Conservation (phyloP, 495 filamentous ascomycete species). For the Aspergillus egyptiacus region DNA sequence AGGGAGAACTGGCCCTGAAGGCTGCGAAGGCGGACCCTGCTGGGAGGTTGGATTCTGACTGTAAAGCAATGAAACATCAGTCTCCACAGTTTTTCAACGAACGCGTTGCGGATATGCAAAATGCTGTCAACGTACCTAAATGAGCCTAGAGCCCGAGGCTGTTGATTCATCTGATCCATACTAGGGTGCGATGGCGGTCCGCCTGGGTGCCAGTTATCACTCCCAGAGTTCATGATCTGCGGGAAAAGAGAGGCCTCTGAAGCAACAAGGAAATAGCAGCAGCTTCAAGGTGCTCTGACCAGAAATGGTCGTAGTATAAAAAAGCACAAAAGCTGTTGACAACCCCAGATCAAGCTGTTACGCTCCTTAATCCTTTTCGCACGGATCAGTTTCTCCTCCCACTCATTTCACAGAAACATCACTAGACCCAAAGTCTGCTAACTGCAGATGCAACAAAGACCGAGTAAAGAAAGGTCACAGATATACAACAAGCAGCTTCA, state of each 20-base stretch:
- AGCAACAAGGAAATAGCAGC: not conserved
- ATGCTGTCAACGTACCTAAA: slow-evolving; percentile 46
- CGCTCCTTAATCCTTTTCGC: slow-evolving; percentile 19
- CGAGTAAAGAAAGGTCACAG: not conserved
- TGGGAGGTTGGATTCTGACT: slow-evolving; percentile 44
- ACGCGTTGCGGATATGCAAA: too few relatives aligned
- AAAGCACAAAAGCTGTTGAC: slow-evolving; percentile 4
- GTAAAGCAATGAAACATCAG: slow-evolving; percentile 7
- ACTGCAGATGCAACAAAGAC: slow-evolving; percentile 8
- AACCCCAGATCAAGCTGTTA: slow-evolving; percentile 14
- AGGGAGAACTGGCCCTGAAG: slow-evolving; percentile 44
- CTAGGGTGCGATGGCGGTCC: slow-evolving; percentile 41
- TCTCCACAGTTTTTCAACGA: too few relatives aligned
- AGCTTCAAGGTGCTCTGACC: not conserved
- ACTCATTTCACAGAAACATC: slow-evolving; percentile 27
- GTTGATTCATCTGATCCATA: slow-evolving; percentile 44
- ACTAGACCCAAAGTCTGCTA: slow-evolving; percentile 17
- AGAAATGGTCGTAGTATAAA: not conserved
- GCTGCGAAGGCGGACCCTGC: slow-evolving; percentile 43
- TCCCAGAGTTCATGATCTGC: slow-evolving; percentile 42
- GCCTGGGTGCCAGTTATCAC: slow-evolving; percentile 45
- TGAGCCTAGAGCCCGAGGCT: slow-evolving; percentile 40
- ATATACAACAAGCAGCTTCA: not conserved
- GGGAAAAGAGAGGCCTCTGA: slow-evolving; percentile 19
- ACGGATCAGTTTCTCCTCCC: slow-evolving; percentile 22